These are phyloP conservation scores for Fusarium hostae DNA, from an alignment of 2,329 filamentous ascomycete genomes.

Conservation along the genomic window DNA sequence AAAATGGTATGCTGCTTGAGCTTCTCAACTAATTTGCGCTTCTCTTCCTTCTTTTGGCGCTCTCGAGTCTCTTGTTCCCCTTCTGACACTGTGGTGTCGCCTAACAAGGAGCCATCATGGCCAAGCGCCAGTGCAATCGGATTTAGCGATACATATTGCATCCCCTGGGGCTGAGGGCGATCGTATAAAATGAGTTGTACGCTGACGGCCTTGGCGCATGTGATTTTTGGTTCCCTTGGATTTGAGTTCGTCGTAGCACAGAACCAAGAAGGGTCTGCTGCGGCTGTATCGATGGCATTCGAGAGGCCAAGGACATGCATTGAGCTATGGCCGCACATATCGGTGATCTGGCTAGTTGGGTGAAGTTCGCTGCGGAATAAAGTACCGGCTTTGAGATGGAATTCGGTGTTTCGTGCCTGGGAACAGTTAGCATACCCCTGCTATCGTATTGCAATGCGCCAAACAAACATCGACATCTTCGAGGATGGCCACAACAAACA, in stretches of 20 bases:
- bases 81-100: slow-evolving; percentile 62
- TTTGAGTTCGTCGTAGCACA: slow-evolving; percentile 66
- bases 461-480: slow-evolving; percentile 86
- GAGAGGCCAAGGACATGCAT: slow-evolving; percentile 89
- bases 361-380: slow-evolving; percentile 86
- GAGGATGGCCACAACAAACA: slow-evolving; percentile 89
- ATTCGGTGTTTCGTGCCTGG: slow-evolving; percentile 83
- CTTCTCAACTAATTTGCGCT: slow-evolving; percentile 80
- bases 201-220: slow-evolving; percentile 75
- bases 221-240: slow-evolving; percentile 74
- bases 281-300: slow-evolving; percentile 68
- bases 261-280: slow-evolving; percentile 75
- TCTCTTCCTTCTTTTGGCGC: slow-evolving; percentile 66
- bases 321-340: slow-evolving; percentile 82
- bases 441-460: too few relatives aligned
- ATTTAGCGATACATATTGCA: slow-evolving; percentile 95
- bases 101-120: slow-evolving; percentile 68
- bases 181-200: slow-evolving; percentile 92
- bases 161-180: slow-evolving; percentile 82
- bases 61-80: slow-evolving; percentile 77
- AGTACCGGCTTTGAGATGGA: slow-evolving; percentile 83
- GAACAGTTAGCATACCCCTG: slow-evolving; percentile 40
- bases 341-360: slow-evolving; percentile 81
- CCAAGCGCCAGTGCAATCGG: slow-evolving; percentile 89
- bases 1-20: slow-evolving; percentile 88